Percentiles rank a stretch among this genome's conserved stretches.
phyloP scores from a whole-genome alignment of 345 rosid genomes.

The Cardamine occulta region DNA sequence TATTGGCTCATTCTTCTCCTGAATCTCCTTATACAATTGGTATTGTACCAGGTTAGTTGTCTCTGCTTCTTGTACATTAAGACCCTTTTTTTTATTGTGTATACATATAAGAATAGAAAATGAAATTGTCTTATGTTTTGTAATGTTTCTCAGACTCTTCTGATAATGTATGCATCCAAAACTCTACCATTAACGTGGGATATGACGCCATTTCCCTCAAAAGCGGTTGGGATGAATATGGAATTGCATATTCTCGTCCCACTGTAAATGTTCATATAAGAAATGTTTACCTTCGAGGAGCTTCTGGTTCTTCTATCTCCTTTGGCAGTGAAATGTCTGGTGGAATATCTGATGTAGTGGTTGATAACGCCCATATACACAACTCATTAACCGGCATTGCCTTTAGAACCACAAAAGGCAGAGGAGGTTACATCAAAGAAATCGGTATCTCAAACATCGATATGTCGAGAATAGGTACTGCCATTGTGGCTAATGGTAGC shows the following conservation, averaged over 20 bases:
- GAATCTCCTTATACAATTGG: conserved; percentile 57
- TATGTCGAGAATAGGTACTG: conserved; percentile 45
- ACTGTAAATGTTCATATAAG: conserved; percentile 54
- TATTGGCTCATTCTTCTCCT: conserved; percentile 50
- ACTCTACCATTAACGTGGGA: conserved; percentile 57
- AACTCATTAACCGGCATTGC: conserved; percentile 49
- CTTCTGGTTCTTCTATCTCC: conserved; percentile 56
- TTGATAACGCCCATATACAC: conserved; percentile 44
- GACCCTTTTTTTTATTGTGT: no score
- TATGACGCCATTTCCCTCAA: conserved; percentile 60
- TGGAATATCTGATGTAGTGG: conserved; percentile 50
- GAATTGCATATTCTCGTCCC: conserved; percentile 50
- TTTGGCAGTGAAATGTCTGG: conserved; percentile 72
- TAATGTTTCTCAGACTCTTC: conserved; percentile 55
- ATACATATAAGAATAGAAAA: background rate
- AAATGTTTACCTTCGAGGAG: conserved; percentile 44
- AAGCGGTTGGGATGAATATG: conserved; percentile 81
- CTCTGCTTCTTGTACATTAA: background rate
- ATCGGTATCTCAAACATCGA: conserved; percentile 48
- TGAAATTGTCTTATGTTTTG: background rate
- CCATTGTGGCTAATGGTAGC: conserved; percentile 52
- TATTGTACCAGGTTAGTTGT: conserved; percentile 57
- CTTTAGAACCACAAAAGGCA: conserved; percentile 56
- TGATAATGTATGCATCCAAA: conserved; percentile 58
- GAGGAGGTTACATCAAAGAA: conserved; percentile 61